phyloP scores from a whole-genome alignment of 2,329 filamentous ascomycete genomes.

The Xylaria sp. region DNA sequence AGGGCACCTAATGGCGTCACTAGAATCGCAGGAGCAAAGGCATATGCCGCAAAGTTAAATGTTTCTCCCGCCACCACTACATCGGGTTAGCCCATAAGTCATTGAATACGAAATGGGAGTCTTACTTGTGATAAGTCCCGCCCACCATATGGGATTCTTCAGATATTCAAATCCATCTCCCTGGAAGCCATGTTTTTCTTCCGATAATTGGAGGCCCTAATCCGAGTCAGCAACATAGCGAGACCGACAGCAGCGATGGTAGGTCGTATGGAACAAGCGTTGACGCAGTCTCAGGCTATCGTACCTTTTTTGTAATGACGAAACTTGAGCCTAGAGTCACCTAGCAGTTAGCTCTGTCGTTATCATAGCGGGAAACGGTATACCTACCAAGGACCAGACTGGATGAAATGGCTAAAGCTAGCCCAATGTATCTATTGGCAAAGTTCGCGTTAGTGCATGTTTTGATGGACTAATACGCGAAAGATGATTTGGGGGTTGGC shows the following conservation, averaged over 20 bases:
- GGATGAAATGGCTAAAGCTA: slow-evolving; percentile 78
- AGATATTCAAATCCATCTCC: slow-evolving; percentile 96
- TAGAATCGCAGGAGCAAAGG: slow-evolving; percentile 97
- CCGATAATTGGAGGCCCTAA: slow-evolving; percentile 89
- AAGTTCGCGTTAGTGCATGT: slow-evolving; percentile 48
- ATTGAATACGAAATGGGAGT: slow-evolving; percentile 31
- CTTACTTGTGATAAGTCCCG: slow-evolving; percentile 88
- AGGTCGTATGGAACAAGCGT: neutral
- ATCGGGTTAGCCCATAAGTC: slow-evolving; percentile 18
- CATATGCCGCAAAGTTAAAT: slow-evolving; percentile 98
- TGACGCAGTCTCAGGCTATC: slow-evolving; percentile 41
- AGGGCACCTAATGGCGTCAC: slow-evolving; percentile 95
- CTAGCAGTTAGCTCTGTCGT: slow-evolving; percentile 31
- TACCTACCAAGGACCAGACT: slow-evolving; percentile 79
- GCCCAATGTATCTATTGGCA: slow-evolving; percentile 74
- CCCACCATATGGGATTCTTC: slow-evolving; percentile 97
- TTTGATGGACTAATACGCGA: neutral
- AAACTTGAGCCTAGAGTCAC: slow-evolving; percentile 82
- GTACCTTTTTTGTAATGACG: slow-evolving; percentile 98
- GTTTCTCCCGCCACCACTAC: slow-evolving; percentile 91
- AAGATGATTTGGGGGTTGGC: neutral
- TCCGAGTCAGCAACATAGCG: slow-evolving; percentile 34
- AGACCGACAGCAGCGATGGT: slow-evolving; percentile 2
- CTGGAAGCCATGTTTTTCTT: slow-evolving; percentile 92
- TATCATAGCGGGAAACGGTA: slow-evolving; percentile 19